Percentiles rank a stretch among this genome's conserved stretches.
phyloP scores from a whole-genome alignment of 176 grass and related monocot species.

The Guadua angustifolia region DNA sequence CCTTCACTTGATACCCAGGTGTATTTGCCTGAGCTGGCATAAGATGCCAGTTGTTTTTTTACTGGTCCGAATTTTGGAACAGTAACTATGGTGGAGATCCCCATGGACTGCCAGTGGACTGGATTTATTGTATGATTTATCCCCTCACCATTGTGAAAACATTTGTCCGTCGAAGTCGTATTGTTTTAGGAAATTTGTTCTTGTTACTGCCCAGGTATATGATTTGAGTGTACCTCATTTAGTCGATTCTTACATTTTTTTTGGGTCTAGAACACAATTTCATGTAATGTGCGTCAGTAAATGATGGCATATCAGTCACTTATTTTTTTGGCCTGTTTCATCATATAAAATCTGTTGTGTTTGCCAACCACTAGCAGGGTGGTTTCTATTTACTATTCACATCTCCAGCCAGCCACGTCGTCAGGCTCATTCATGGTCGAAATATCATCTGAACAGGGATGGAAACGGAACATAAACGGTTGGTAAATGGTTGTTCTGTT shows the following conservation, averaged over 20 bases:
- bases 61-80: slow-evolving; percentile 14
- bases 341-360: no score
- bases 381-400: no score
- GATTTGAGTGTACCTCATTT: neutral
- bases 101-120: neutral
- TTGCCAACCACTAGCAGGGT: no score
- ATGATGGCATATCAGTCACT: neutral
- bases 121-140: slow-evolving; percentile 25
- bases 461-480: no score
- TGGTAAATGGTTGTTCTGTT: no score
- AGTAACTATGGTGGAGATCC: neutral
- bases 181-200: neutral
- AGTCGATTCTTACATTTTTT: neutral
- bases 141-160: neutral
- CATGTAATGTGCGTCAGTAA: neutral
- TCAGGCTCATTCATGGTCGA: no score
- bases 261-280: neutral
- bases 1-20: neutral
- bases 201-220: neutral
- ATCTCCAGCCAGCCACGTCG: no score
- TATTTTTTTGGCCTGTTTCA: neutral
- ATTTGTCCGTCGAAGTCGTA: neutral
- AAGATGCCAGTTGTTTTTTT: neutral
- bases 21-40: slow-evolving; percentile 28
- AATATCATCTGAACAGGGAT: no score